phyloP scores from a whole-genome alignment of 148 eudicot genomes.

The Silene latifolia region DNA sequence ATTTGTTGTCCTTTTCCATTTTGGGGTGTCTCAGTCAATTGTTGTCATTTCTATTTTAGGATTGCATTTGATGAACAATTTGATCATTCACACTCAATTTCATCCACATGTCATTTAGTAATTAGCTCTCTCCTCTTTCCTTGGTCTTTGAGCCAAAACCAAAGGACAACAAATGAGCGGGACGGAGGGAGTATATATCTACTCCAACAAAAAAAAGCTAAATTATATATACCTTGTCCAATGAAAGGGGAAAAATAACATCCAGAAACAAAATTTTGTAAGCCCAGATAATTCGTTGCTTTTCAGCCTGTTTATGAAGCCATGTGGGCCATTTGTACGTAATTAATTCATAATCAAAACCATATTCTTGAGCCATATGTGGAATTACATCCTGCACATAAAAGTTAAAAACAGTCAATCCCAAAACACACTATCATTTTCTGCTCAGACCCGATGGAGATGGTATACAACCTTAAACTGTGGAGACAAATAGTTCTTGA shows the following conservation, averaged over 20 bases:
- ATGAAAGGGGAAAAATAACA: slow-evolving; percentile 89
- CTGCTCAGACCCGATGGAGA: not conserved
- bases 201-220: too few species aligned
- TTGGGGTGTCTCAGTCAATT: too few species aligned
- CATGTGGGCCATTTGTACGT: slow-evolving; percentile 99
- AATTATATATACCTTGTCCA: slow-evolving; percentile 66
- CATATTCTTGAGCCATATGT: slow-evolving; percentile 89
- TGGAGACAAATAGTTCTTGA: slow-evolving; percentile 95
- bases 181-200: too few species aligned
- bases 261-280: slow-evolving; percentile 94
- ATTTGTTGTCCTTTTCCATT: too few species aligned
- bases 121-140: too few species aligned
- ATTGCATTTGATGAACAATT: too few species aligned
- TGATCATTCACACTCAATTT: too few species aligned
- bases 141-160: too few species aligned
- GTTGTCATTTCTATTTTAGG: too few species aligned
- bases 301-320: slow-evolving; percentile 93
- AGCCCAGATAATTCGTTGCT: slow-evolving; percentile 97
- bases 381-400: slow-evolving; percentile 83
- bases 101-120: too few species aligned
- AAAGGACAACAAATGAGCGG: too few species aligned
- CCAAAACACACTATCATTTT: not conserved
- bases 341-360: slow-evolving; percentile 83
- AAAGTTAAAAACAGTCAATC: not conserved
- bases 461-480: slow-evolving; percentile 69